Evolutionary conservation across 495 filamentous ascomycete genomes (phyloP).

Genomic region (Hamigera avellanea): DNA sequence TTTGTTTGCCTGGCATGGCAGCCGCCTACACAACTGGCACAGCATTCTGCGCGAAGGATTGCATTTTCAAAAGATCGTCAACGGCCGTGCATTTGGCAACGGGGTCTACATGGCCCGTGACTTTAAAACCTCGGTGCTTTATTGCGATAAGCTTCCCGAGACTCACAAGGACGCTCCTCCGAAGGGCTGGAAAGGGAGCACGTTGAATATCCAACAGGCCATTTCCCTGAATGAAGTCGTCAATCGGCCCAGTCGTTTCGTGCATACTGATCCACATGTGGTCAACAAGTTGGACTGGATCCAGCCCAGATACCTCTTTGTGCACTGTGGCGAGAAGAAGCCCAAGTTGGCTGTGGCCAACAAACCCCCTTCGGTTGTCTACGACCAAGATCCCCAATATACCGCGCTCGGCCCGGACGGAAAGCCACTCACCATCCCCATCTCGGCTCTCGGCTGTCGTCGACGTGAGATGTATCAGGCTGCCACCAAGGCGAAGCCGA

Average conservation of each 20-base stretch:
- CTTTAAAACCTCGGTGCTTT: constrained; percentile 44
- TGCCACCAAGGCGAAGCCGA: constrained; percentile 9
- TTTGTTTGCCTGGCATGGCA: constrained; percentile 80
- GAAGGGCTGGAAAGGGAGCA: constrained; percentile 52
- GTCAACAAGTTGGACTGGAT: constrained; percentile 78
- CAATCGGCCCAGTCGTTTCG: constrained; percentile 56
- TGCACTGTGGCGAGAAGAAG: constrained; percentile 20
- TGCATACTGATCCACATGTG: constrained; percentile 46
- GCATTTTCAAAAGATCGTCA: constrained; percentile 46
- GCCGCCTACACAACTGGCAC: constrained; percentile 72
- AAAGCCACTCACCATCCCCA: constrained; percentile 33
- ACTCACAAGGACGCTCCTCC: constrained; percentile 3
- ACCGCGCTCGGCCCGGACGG: constrained; percentile 25
- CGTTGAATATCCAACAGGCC: constrained; percentile 42
- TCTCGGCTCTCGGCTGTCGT: constrained; percentile 34
- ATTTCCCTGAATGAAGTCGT: constrained; percentile 85
- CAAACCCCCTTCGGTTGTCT: constrained; percentile 22
- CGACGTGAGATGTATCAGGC: constrained; percentile 8
- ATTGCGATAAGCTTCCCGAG: too few species aligned
- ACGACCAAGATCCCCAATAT: constrained; percentile 43
- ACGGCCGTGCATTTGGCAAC: constrained; percentile 66
- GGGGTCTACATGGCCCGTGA: constrained; percentile 70
- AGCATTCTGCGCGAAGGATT: constrained; percentile 77
- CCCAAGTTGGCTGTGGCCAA: neutral
- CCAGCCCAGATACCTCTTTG: constrained; percentile 80